Evolutionary conservation across 2,329 filamentous ascomycete genomes (phyloP), one percentile per base, ranked within the genome.

Genomic region (Alternaria gansuensis): DNA sequence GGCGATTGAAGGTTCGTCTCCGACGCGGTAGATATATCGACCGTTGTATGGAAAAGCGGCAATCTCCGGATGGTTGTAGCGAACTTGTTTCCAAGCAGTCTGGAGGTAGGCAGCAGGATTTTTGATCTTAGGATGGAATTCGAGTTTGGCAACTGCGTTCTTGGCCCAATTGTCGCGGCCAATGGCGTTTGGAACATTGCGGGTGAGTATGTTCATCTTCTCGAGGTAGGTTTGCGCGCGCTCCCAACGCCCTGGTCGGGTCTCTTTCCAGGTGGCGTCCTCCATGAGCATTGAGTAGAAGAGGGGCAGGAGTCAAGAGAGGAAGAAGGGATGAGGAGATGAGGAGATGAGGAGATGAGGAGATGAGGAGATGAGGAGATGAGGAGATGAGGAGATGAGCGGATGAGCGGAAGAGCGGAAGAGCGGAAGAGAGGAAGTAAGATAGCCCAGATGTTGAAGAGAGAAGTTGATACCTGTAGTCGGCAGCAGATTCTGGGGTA

Each of bases 91-190:
- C 68, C 68, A 70, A 9, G 68, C 68, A 36, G 52, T 57, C 37
- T 54, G 51, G 3, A 70, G 59, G 26, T 65, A 64, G 13, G 51
- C 36, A 23, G 53, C 66, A 10, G 68, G 68, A 28, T 70, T 65
- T 31, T 62, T 64, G 24, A 70, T 55, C 3, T 51, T 39, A 4
- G 66, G 65, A 40, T 65, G 43, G 48, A 70, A 70, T 34, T 64
- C 60, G 37, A 70, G 66, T 44, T 68, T 70, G 17, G 66, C 66
- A 33, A 69, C 65, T 13, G 65, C 68, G 6, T 62, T 69, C 43
- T 69, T 70, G 17, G 67, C 68, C 68, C 68, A 70, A 41, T 70
- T 68, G 45, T 70, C 68, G 37, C 64, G 62, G 24, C 68, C 68
- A 14, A 63, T 53, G n/a, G 68, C 68, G 46, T 69, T 70, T 26